Conservation (phyloP, 1,139 yeast genomes). For the Diutina siamensis region DNA sequence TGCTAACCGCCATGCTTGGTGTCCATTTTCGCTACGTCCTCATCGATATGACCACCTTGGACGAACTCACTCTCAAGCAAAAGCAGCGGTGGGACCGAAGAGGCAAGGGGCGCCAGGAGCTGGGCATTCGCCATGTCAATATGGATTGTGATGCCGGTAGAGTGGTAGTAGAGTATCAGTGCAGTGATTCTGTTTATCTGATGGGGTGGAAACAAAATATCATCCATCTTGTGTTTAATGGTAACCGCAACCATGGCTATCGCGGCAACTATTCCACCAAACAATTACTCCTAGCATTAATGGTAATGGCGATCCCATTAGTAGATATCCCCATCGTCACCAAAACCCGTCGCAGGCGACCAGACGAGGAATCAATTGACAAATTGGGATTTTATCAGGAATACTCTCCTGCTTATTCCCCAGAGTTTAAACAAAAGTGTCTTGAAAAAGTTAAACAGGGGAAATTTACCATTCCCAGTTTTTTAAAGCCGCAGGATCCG, state of each 20-base stretch:
- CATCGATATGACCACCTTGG: conserved; percentile 36
- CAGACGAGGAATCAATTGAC: neutral
- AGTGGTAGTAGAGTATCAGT: conserved; percentile 19
- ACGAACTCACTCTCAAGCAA: conserved; percentile 20
- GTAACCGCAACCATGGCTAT: conserved; percentile 11
- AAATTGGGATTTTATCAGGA: neutral
- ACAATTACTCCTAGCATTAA: neutral
- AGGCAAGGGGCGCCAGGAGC: conserved; percentile 14
- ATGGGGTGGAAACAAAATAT: conserved; percentile 23
- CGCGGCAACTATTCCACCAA: neutral
- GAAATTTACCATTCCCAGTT: neutral
- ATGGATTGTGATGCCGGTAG: conserved; percentile 16
- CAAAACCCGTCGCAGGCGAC: neutral
- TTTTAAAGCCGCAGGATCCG: neutral
- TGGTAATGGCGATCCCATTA: neutral
- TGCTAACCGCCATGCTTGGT: conserved; percentile 25
- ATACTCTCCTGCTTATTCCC: neutral
- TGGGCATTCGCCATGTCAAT: conserved; percentile 23
- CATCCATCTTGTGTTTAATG: conserved; percentile 23
- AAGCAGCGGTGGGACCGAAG: conserved; percentile 9
- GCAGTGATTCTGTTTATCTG: conserved; percentile 17
- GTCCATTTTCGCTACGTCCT: conserved; percentile 27
- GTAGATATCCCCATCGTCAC: neutral
- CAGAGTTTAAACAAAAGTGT: neutral
- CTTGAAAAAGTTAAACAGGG: neutral